These are phyloP conservation scores for Drosera spatulata DNA, from an alignment of 179 eudicot genomes.

Conservation along the genomic window DNA sequence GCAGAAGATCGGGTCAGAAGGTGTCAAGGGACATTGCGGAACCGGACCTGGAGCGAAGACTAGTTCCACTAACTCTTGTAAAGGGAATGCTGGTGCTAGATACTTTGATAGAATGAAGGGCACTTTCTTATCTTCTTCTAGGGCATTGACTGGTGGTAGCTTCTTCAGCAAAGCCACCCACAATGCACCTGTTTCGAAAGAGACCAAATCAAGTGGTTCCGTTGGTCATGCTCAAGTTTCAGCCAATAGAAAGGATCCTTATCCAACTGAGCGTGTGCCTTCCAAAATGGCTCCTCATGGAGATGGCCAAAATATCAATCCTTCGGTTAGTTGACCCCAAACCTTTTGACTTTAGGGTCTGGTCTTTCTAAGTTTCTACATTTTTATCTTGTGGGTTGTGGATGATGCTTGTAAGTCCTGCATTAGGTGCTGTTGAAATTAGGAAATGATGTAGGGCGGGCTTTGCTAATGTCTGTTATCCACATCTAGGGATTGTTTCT, in stretches of 20 bases:
- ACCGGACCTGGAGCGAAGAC: constrained; percentile 38
- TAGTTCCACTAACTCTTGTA: constrained; percentile 30
- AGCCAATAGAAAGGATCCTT: constrained; percentile 41
- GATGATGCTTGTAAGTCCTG: background rate
- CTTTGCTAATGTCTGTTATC: no score
- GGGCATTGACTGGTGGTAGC: constrained; percentile 70
- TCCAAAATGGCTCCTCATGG: constrained; percentile 33
- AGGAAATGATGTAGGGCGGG: no score
- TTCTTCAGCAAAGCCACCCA: constrained; percentile 64
- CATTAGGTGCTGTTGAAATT: no score
- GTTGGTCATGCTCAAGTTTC: constrained; percentile 37
- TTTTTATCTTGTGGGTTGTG: background rate
- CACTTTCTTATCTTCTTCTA: constrained; percentile 73
- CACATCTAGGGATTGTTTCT: no score
- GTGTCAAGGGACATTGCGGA: constrained; percentile 38
- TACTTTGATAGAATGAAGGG: constrained; percentile 91
- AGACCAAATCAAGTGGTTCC: constrained; percentile 38
- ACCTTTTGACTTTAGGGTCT: constrained; percentile 2
- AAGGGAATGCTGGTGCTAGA: constrained; percentile 68
- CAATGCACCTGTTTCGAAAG: constrained; percentile 43
- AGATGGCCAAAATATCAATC: constrained; percentile 48
- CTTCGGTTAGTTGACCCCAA: constrained; percentile 46
- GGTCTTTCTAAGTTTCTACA: background rate
- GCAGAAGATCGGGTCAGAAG: constrained; percentile 36
- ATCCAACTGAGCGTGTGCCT: constrained; percentile 29